A percentile compares a stretch with the other conserved stretches of the same genome.
phyloP scores from a whole-genome alignment of 306 rosid species.

The Leucaena leucocephala region DNA sequence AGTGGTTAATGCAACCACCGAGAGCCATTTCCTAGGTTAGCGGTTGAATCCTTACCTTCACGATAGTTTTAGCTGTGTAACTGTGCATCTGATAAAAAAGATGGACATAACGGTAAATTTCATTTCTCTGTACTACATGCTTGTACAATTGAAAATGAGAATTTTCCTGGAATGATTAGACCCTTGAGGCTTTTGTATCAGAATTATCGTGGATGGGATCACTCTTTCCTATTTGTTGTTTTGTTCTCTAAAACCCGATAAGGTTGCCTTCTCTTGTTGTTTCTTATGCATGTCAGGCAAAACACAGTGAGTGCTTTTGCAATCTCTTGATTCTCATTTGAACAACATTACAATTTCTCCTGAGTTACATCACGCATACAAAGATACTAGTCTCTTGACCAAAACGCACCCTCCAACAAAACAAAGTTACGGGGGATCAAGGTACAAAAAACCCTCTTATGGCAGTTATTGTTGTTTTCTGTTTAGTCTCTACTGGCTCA shows the following conservation, averaged over 20 bases:
- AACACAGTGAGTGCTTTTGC: background rate
- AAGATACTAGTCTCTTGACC: constrained; percentile 39
- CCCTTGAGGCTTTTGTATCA: background rate
- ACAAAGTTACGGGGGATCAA: constrained; percentile 17
- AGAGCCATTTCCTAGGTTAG: background rate
- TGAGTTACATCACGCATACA: constrained; percentile 39
- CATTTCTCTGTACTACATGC: background rate
- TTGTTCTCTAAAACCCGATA: background rate
- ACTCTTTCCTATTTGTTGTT: background rate
- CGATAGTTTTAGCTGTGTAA: background rate
- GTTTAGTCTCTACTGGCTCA: constrained; percentile 7
- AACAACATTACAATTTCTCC: constrained; percentile 31
- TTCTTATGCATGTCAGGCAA: background rate
- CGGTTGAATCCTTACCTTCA: background rate
- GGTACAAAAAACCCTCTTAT: constrained; percentile 37
- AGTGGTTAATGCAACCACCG: background rate
- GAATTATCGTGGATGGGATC: background rate
- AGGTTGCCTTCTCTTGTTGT: background rate
- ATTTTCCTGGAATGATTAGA: background rate
- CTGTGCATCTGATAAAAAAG: background rate
- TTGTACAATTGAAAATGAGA: background rate
- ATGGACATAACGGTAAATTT: background rate
- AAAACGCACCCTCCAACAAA: constrained; percentile 1
- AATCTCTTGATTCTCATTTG: constrained; percentile 7
- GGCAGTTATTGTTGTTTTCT: constrained; percentile 32